These are phyloP conservation scores for Botrytis sinoallii DNA, from an alignment of 2,329 filamentous ascomycete genomes.

Conservation along the genomic window DNA sequence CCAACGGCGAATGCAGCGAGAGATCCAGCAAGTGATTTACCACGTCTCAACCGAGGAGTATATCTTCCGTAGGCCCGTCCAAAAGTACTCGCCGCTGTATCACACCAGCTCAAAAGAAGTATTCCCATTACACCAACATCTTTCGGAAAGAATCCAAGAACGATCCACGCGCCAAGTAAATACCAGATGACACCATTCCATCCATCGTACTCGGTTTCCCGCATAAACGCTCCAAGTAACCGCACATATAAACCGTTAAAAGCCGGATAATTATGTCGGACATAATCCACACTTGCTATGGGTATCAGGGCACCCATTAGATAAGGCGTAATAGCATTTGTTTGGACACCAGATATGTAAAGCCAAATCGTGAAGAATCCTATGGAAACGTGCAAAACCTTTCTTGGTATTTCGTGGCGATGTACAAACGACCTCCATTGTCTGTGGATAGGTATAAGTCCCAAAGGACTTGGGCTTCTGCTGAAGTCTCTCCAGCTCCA, in stretches of 20 bases:
- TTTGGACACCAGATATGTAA: conserved; percentile 76
- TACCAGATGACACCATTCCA: conserved; percentile 99
- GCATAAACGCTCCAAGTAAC: conserved; percentile 85
- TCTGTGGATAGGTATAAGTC: conserved; percentile 90
- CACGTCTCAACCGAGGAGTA: conserved; percentile 77
- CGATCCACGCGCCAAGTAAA: conserved; percentile 82
- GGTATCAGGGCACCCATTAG: conserved; percentile 79
- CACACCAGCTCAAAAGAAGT: conserved; percentile 92
- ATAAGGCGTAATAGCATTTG: conserved; percentile 75
- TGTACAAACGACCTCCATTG: conserved; percentile 91
- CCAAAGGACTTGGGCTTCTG: conserved; percentile 86
- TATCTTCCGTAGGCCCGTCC: conserved; percentile 86
- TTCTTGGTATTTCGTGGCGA: conserved; percentile 94
- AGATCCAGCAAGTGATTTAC: conserved; percentile 90
- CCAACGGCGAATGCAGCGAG: conserved; percentile 80
- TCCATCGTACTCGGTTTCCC: conserved; percentile 87
- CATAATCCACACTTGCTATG: conserved; percentile 75
- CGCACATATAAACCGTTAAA: conserved; percentile 88
- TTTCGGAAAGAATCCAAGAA: conserved; percentile 85
- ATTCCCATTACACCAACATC: conserved; percentile 88
- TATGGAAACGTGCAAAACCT: conserved; percentile 90
- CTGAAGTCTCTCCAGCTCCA: conserved; percentile 87
- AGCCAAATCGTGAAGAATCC: conserved; percentile 89
- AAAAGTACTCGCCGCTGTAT: conserved; percentile 93
- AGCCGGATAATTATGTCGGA: conserved; percentile 76